Conservation (phyloP, 345 rosid species). For the Anacardium occidentale region DNA sequence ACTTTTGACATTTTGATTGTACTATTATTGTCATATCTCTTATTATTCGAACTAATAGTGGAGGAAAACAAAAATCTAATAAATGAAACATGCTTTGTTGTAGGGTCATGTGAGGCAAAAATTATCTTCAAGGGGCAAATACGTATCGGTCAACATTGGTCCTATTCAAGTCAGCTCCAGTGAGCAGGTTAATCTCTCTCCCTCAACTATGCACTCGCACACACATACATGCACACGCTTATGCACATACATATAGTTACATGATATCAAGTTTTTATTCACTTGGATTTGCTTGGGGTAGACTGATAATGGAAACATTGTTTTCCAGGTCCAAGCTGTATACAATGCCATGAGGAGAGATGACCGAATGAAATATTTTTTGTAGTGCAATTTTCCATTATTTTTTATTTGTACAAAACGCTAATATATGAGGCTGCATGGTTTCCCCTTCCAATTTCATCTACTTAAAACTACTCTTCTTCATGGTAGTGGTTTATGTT, state of each 20-base stretch:
- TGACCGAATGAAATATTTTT: constrained; percentile 82
- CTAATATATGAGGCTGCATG: constrained; percentile 20
- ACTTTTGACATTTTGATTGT: neutral
- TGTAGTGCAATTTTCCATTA: constrained; percentile 37
- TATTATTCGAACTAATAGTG: neutral
- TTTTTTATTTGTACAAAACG: constrained; percentile 40
- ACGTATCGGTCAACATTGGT: constrained; percentile 89
- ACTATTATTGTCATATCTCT: too few relatives aligned
- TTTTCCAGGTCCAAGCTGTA: constrained; percentile 84
- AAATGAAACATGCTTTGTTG: constrained; percentile 1
- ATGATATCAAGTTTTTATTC: neutral
- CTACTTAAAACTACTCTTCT: constrained; percentile 14
- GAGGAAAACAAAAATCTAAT: constrained; percentile 1
- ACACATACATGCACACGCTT: neutral
- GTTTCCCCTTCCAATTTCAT: constrained; percentile 15
- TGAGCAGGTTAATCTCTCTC: constrained; percentile 60
- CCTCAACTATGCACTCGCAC: neutral
- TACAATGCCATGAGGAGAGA: constrained; percentile 93
- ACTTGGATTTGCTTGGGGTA: neutral
- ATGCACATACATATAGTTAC: neutral
- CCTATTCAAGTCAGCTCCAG: constrained; percentile 82
- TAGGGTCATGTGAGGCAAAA: constrained; percentile 85
- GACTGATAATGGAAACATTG: constrained; percentile 1
- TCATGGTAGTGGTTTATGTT: neutral
- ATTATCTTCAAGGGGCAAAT: constrained; percentile 80